phyloP scores from a whole-genome alignment of 2,329 filamentous ascomycete species.

The Lachnellula hyalina region DNA sequence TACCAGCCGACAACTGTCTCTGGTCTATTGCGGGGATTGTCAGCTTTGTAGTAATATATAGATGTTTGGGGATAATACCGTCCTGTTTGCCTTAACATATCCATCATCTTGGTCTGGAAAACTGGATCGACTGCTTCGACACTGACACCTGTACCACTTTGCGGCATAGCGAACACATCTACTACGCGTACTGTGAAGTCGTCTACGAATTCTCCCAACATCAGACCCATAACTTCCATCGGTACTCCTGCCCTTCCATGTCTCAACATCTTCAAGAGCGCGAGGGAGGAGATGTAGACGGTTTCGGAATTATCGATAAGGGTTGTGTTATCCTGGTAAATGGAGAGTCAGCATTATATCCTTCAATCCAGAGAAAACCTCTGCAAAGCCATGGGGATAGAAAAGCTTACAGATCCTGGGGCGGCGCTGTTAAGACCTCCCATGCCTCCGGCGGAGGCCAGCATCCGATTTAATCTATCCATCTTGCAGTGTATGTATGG shows the following conservation, averaged over 20 bases:
- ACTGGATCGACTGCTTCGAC: conserved; percentile 98
- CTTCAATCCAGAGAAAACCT: background rate
- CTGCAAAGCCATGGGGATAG: too few species aligned
- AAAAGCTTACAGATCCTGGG: conserved; percentile 52
- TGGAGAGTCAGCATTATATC: conserved; percentile 9
- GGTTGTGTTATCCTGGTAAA: conserved; percentile 70
- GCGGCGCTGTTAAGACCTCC: conserved; percentile 49
- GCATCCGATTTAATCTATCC: conserved; percentile 89
- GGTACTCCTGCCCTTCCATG: conserved; percentile 96
- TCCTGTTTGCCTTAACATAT: conserved; percentile 97
- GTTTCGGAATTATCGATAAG: conserved; percentile 99
- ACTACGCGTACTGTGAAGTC: conserved; percentile 98
- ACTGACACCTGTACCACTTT: conserved; percentile 95
- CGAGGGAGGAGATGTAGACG: conserved; percentile 97
- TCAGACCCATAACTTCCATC: conserved; percentile 99
- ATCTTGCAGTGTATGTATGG: conserved; percentile 42
- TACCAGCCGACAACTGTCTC: conserved; percentile 99
- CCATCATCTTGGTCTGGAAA: conserved; percentile 99
- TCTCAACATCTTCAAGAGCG: conserved; percentile 95
- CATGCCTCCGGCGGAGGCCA: conserved; percentile 70
- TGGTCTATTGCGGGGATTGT: conserved; percentile 50
- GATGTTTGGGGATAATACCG: conserved; percentile 48
- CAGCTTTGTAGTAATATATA: background rate
- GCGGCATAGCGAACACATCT: conserved; percentile 98
- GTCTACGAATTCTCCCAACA: conserved; percentile 98